Evolutionary conservation across 75 land plant species (phyloP).

Genomic region (Cupressus sempervirens): DNA sequence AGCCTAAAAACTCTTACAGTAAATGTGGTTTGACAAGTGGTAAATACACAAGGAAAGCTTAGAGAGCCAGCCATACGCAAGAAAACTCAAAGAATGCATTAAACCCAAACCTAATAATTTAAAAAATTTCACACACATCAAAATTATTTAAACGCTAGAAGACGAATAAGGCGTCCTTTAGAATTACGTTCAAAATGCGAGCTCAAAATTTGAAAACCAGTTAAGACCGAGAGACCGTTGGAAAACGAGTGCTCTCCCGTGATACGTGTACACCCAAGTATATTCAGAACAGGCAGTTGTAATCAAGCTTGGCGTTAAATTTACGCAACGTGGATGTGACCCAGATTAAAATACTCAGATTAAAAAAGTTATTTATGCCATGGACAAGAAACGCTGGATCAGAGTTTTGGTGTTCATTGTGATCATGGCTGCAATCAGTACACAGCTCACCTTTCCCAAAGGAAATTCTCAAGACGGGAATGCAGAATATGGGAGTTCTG

Average conservation of each 20-base stretch:
- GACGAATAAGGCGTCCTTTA: too few species aligned
- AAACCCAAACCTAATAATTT: too few species aligned
- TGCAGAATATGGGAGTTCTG: background rate
- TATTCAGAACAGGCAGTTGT: background rate
- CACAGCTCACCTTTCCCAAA: background rate
- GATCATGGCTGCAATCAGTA: conserved; percentile 3
- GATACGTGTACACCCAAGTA: background rate
- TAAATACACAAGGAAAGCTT: too few species aligned
- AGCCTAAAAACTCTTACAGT: too few species aligned
- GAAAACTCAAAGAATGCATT: too few species aligned
- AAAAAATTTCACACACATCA: too few species aligned
- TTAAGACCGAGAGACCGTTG: too few species aligned
- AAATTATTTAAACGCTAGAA: too few species aligned
- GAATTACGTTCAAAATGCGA: too few species aligned
- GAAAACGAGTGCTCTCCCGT: background rate
- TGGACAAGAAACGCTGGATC: background rate
- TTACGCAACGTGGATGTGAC: background rate
- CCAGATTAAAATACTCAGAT: background rate
- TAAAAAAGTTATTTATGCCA: background rate
- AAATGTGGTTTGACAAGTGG: too few species aligned
- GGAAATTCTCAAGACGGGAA: background rate
- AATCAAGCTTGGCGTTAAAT: background rate
- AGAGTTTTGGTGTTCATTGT: background rate
- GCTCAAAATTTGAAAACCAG: too few species aligned
- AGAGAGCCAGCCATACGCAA: too few species aligned